These are phyloP conservation scores for Penicillium sp. DNA, from an alignment of 2,329 filamentous ascomycete species.

Conservation along the genomic window DNA sequence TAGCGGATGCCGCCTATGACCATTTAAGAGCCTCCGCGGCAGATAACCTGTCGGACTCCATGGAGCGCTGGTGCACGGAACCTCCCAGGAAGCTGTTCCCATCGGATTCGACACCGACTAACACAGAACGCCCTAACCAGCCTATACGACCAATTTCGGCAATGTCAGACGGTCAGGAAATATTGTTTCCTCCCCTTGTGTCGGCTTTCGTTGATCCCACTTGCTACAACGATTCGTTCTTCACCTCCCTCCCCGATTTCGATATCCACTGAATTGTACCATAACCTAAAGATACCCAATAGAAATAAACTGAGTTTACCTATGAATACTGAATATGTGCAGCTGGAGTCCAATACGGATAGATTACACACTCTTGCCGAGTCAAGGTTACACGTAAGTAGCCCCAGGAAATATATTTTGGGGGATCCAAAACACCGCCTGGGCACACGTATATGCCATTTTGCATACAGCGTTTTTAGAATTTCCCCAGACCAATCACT, in stretches of 20 bases:
- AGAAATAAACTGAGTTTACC: too few relatives aligned
- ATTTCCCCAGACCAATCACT: background rate
- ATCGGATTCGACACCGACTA: slow-evolving; percentile 18
- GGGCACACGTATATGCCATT: too few relatives aligned
- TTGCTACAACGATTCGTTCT: slow-evolving; percentile 32
- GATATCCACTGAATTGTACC: slow-evolving; percentile 18
- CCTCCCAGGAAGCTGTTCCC: slow-evolving; percentile 25
- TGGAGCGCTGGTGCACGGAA: slow-evolving; percentile 29
- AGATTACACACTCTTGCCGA: background rate
- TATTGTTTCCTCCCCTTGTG: slow-evolving; percentile 26
- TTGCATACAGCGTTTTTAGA: background rate
- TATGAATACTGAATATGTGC: background rate
- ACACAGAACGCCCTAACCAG: slow-evolving; percentile 16
- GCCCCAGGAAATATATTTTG: too few relatives aligned
- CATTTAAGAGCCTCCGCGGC: slow-evolving; percentile 29
- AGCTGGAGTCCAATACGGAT: background rate
- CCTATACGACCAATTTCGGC: slow-evolving; percentile 11
- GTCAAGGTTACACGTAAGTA: background rate
- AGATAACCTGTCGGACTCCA: slow-evolving; percentile 29
- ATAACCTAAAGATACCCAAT: background rate
- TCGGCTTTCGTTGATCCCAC: slow-evolving; percentile 33
- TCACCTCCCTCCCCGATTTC: slow-evolving; percentile 29
- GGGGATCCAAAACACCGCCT: too few relatives aligned
- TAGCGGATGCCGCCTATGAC: slow-evolving; percentile 31
- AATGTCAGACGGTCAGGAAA: slow-evolving; percentile 25